phyloP scores from a whole-genome alignment of 495 filamentous ascomycete genomes.

The Clavariopsis aquatica region DNA sequence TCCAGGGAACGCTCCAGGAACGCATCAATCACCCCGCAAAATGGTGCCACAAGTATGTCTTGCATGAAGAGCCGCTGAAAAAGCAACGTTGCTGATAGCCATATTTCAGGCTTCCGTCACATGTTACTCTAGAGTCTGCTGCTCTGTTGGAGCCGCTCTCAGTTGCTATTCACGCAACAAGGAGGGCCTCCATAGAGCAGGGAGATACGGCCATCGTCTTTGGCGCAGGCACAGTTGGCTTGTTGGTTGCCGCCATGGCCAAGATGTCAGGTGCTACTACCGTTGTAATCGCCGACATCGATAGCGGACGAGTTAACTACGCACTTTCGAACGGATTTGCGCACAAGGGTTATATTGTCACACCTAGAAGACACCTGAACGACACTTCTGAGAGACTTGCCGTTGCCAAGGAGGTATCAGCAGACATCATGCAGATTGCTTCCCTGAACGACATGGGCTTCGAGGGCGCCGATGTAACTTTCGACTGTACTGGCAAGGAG shows the following conservation, averaged over 20 bases:
- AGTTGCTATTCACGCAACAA: conserved; percentile 40
- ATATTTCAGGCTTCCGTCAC: conserved; percentile 35
- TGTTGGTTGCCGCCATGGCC: conserved; percentile 41
- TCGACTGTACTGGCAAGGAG: conserved; percentile 44
- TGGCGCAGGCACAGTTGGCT: conserved; percentile 42
- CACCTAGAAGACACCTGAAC: conserved; percentile 28
- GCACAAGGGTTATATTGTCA: conserved; percentile 38
- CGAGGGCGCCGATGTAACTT: conserved; percentile 41
- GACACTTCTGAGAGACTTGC: conserved; percentile 34
- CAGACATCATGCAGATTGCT: conserved; percentile 35
- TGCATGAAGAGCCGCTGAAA: conserved; percentile 28
- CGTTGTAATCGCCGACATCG: conserved; percentile 42
- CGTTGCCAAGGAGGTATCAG: conserved; percentile 36
- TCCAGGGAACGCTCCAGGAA: conserved; percentile 43
- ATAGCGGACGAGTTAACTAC: conserved; percentile 40
- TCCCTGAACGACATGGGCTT: conserved; percentile 35
- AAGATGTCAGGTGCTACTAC: conserved; percentile 39
- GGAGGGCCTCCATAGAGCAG: conserved; percentile 39
- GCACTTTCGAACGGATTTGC: conserved; percentile 40
- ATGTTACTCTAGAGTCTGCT: conserved; percentile 38
- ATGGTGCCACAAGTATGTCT: conserved; percentile 44
- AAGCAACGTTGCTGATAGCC: conserved; percentile 33
- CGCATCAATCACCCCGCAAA: conserved; percentile 43
- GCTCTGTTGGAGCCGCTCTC: conserved; percentile 42
- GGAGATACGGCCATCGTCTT: conserved; percentile 42